These are phyloP conservation scores for Lichenothelia convexa DNA, from an alignment of 495 filamentous ascomycete genomes.

Conservation along the genomic window DNA sequence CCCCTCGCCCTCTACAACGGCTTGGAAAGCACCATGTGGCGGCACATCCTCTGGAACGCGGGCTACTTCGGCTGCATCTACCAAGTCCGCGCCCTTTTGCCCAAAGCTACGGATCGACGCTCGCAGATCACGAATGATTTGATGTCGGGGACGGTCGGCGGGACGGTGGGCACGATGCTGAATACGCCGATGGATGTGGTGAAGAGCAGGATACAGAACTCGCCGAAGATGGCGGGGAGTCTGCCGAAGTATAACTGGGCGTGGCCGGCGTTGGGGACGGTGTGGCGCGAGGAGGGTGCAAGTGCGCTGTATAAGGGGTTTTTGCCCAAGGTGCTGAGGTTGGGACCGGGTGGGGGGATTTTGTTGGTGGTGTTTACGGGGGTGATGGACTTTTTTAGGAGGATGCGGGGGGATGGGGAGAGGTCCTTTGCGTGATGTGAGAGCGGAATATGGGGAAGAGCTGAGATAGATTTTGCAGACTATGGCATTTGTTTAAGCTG, in stretches of 20 bases:
- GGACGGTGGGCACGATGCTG: constrained; percentile 78
- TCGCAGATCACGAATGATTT: constrained; percentile 72
- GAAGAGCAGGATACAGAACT: constrained; percentile 95
- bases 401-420: constrained; percentile 24
- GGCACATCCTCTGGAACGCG: constrained; percentile 91
- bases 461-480: no score
- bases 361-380: constrained; percentile 82
- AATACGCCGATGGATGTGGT: constrained; percentile 98
- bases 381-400: constrained; percentile 80
- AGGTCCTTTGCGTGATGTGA: not conserved
- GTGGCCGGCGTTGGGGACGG: constrained; percentile 62
- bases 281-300: constrained; percentile 89
- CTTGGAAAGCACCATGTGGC: constrained; percentile 89
- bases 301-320: constrained; percentile 92
- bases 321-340: constrained; percentile 77
- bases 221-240: constrained; percentile 55
- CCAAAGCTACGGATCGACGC: constrained; percentile 57
- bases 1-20: constrained; percentile 86
- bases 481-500: no score
- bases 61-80: constrained; percentile 98
- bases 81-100: constrained; percentile 74
- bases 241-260: constrained; percentile 97
- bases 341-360: constrained; percentile 82
- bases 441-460: not conserved
- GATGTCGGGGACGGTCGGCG: constrained; percentile 69